These are phyloP conservation scores for Gossypium trilobum DNA, from an alignment of 441 rosid species.

Conservation along the genomic window DNA sequence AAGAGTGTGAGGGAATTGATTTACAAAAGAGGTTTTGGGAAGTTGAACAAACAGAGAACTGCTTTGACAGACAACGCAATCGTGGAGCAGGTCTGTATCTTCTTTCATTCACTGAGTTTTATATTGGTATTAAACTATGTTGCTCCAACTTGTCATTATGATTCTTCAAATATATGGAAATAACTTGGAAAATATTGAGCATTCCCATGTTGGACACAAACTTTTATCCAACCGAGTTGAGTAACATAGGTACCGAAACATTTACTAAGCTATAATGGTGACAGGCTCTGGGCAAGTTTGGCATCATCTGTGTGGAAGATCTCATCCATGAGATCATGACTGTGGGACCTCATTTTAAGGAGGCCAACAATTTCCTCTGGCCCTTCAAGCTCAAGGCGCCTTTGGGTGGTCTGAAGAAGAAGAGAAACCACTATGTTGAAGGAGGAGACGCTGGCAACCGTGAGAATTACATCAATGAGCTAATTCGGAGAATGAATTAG, in stretches of 20 bases:
- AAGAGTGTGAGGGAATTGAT: slow-evolving; percentile 1
- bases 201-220: neutral
- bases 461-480: slow-evolving; percentile 59
- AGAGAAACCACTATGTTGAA: slow-evolving; percentile 71
- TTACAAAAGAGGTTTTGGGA: slow-evolving; percentile 2
- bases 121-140: neutral
- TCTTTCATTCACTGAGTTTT: neutral
- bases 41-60: neutral
- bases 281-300: slow-evolving; percentile 56
- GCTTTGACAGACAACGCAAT: neutral
- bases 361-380: slow-evolving; percentile 75
- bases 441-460: slow-evolving; percentile 82
- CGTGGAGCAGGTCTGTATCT: neutral
- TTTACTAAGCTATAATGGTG: neutral
- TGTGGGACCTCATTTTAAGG: slow-evolving; percentile 77
- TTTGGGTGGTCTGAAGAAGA: slow-evolving; percentile 59
- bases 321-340: slow-evolving; percentile 71
- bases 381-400: slow-evolving; percentile 78
- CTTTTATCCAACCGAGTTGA: neutral
- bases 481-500: slow-evolving; percentile 65
- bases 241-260: neutral
- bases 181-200: too few relatives aligned
- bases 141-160: neutral
- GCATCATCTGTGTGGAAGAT: slow-evolving; percentile 59
- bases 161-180: neutral